Percentiles rank a stretch among this genome's conserved stretches.
phyloP scores from a whole-genome alignment of 208 protist species.

The Angomonas ambiguus region DNA sequence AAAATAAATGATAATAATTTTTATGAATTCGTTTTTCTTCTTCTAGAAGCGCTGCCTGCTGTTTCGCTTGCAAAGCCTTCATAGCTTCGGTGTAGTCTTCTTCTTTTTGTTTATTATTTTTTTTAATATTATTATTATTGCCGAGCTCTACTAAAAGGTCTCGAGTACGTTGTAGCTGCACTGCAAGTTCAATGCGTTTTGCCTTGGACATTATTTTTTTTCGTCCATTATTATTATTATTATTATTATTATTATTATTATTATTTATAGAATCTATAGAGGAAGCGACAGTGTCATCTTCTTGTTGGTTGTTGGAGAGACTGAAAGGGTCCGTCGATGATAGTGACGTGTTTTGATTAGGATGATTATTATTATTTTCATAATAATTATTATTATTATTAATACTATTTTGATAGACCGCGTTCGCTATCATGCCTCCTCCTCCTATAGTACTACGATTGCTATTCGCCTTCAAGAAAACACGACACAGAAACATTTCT shows the following conservation, averaged over 20 bases:
- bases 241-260: background rate
- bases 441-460: no score
- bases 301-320: no score
- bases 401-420: background rate
- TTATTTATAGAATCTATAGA: no score
- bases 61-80: no score
- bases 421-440: background rate
- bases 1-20: background rate
- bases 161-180: background rate
- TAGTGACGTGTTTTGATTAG: no score
- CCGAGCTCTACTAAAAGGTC: background rate
- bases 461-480: no score
- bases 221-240: background rate
- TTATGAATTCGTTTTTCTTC: background rate
- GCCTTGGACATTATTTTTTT: background rate
- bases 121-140: conserved; percentile 1
- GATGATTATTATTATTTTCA: no score
- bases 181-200: background rate
- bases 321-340: no score
- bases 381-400: background rate
- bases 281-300: no score
- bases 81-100: no score
- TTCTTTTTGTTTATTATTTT: conserved; percentile 1
- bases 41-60: background rate
- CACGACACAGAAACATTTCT: no score